Conservation (phyloP, 2,329 filamentous ascomycete genomes). For the Onygenales sp. region DNA sequence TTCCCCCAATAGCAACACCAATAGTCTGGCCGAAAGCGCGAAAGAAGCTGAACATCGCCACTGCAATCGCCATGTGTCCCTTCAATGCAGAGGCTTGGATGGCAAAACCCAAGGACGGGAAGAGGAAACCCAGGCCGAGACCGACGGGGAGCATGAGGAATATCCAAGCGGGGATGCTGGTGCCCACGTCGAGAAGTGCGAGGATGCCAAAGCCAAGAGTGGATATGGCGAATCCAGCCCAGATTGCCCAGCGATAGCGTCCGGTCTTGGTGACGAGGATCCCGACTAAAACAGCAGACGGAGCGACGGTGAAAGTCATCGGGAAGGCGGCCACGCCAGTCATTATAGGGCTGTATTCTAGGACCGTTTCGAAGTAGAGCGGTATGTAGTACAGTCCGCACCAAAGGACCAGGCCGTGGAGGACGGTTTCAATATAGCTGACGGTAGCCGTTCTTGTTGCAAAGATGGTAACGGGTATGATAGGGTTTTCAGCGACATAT, state of each 20-base stretch:
- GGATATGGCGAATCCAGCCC: conserved; percentile 52
- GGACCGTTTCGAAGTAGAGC: conserved; percentile 35
- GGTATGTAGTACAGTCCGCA: conserved; percentile 48
- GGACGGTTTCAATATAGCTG: conserved; percentile 43
- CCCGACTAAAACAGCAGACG: conserved; percentile 45
- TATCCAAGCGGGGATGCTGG: conserved; percentile 47
- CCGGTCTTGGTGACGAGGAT: conserved; percentile 44
- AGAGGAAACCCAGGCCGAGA: conserved; percentile 54
- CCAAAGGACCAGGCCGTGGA: conserved; percentile 46
- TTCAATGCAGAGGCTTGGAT: conserved; percentile 53
- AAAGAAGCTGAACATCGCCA: conserved; percentile 59
- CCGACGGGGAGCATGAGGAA: conserved; percentile 53
- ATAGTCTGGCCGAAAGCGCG: conserved; percentile 56
- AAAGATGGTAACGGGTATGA: conserved; percentile 39
- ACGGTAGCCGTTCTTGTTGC: conserved; percentile 38
- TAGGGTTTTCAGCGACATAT: conserved; percentile 41
- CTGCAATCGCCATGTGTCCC: conserved; percentile 50
- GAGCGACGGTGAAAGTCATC: conserved; percentile 54
- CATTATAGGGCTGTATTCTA: conserved; percentile 44
- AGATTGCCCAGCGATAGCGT: conserved; percentile 52
- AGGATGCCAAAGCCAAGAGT: conserved; percentile 49
- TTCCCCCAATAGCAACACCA: conserved; percentile 57
- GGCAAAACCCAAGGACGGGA: conserved; percentile 53
- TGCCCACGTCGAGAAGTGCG: conserved; percentile 28
- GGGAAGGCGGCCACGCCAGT: conserved; percentile 50